Evolutionary conservation across 306 rosid genomes (phyloP).

Genomic region (Neltuma alba): DNA sequence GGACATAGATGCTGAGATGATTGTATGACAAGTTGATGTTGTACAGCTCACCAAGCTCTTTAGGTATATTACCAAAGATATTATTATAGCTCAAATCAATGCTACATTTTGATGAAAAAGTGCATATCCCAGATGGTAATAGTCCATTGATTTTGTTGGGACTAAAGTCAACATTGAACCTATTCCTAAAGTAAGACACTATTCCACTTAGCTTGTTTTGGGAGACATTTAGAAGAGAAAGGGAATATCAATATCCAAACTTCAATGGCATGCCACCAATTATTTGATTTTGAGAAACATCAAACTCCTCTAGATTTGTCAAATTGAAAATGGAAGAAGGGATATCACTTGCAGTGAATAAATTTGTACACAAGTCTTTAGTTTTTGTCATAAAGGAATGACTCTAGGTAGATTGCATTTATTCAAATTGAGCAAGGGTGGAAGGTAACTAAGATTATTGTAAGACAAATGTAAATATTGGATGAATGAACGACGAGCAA

Average conservation of each 20-base stretch:
- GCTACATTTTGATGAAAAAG: rapidly evolving
- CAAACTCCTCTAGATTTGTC: background rate
- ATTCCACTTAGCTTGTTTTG: background rate
- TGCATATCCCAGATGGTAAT: background rate
- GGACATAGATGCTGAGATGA: background rate
- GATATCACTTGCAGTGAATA: background rate
- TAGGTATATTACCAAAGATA: background rate
- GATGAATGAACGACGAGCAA: no score
- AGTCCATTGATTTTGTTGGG: background rate
- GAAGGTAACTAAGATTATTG: no score
- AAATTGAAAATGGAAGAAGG: background rate
- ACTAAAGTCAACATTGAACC: background rate
- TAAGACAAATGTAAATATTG: no score
- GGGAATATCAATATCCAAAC: background rate
- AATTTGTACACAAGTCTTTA: background rate
- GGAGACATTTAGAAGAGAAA: background rate
- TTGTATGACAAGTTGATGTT: background rate
- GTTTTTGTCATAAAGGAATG: no score
- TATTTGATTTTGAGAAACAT: background rate
- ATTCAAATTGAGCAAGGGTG: no score
- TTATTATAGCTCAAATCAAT: background rate
- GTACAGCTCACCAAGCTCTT: background rate
- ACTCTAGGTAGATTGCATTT: no score
- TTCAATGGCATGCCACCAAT: background rate
- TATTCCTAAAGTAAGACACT: background rate